Base-by-base conservation (phyloP, 1,284 basidiomycete genomes). In the Ceratobasidium sp. region DNA sequence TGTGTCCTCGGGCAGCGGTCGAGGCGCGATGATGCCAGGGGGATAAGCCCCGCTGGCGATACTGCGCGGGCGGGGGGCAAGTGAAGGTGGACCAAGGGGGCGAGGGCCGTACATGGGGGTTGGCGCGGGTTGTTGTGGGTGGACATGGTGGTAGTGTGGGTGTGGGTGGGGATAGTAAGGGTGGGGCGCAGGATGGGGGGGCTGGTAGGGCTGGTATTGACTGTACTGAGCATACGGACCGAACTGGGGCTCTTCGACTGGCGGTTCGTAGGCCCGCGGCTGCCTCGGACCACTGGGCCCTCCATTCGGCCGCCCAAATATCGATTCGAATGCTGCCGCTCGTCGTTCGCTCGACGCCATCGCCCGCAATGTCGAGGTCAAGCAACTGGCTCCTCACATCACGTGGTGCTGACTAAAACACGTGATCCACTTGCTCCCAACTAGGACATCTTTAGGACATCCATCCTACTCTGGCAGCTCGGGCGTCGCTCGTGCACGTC, bases 271-370 rank as follows among this genome's bases (percentile, higher is more conserved):
- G 45, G 71, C 33, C 31, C 59, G 74, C 51, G 6, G 53, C 27
- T 66, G 60, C 31, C 73, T 76, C 80, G 90, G 89, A 50, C 84
- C 79, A 27, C 67, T 76, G 80, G 90, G 89, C 48, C 84, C 79
- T 53, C 85, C 82, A 76, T 87, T 88, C 59, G 92, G 90, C 27
- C 93, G 87, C 45, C 92, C 91, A 82, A 95, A 95, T 82, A 95
- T 93, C 79, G 90, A 89, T 82, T 93, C 91, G 84, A 93, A 95
- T 50, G 93, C 93, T 74, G 88, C 87, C 92, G 90, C 81, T 92
- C 92, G 85, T 92, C 78, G 59, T 57, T 73, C 56, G 75, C 62
- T 63, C 71, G 36, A 53, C 66, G 24, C 67, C 75, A 65, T 65
- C 56, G 27, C 53, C 64, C 31, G 33, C 33, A 54, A 45, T 48